A percentile compares a stretch with the other conserved stretches of the same genome.
Evolutionary conservation across 2,329 filamentous ascomycete genomes (phyloP).

Genomic region (Hirsutella thompsonii): DNA sequence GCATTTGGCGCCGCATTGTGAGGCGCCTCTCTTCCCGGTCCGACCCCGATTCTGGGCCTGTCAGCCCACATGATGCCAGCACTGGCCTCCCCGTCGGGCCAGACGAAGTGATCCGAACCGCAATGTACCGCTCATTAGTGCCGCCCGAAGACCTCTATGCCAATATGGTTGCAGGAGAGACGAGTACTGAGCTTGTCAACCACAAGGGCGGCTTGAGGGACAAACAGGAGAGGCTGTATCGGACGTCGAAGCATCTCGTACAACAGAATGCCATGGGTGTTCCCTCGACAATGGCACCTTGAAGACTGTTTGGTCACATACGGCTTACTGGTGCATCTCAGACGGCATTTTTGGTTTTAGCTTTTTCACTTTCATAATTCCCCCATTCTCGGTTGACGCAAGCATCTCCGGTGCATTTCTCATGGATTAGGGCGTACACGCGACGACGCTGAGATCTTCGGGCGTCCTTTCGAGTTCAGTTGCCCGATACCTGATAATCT

Average conservation of each 20-base stretch:
- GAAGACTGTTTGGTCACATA: neutral
- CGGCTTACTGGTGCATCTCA: neutral
- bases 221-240: constrained; percentile 24
- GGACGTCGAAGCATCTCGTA: constrained; percentile 25
- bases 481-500: too few species aligned
- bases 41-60: constrained; percentile 4
- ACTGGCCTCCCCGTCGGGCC: constrained; percentile 2
- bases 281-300: neutral
- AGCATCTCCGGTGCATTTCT: too few species aligned
- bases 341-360: neutral
- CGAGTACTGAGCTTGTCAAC: constrained; percentile 10
- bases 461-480: too few species aligned
- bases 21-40: constrained; percentile 8
- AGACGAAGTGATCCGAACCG: constrained; percentile 13
- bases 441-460: too few species aligned
- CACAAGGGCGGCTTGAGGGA: constrained; percentile 16
- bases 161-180: constrained; percentile 9
- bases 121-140: constrained; percentile 20
- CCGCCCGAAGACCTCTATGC: constrained; percentile 6
- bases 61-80: neutral
- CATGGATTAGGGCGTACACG: too few species aligned
- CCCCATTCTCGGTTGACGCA: too few species aligned
- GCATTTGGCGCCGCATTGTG: constrained; percentile 11
- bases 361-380: neutral
- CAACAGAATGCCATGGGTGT: constrained; percentile 7